Base-by-base conservation (phyloP, 2,329 filamentous ascomycete genomes). In the Exophiala phaeomuriformis region DNA sequence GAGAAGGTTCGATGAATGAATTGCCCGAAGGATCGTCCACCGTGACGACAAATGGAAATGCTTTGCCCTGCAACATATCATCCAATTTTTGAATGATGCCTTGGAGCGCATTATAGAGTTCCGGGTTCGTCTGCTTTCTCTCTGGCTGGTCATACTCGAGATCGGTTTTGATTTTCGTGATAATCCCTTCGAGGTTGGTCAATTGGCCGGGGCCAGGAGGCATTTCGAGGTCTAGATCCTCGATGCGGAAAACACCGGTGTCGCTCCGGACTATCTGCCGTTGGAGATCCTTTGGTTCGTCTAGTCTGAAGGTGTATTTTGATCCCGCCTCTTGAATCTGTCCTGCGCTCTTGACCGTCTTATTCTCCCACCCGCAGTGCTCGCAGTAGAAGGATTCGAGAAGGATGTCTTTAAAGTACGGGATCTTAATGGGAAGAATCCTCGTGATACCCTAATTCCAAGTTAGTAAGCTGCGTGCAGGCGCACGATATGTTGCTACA, bases 381-480 rank as follows among this genome's bases (percentile, higher is more conserved):
- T 88, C 83, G 76, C 93, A 98, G 61, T 82, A 81, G 71, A 98
- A 98, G 58, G 91, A 97, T 84, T 96, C 95, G 70, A 98, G 82
- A 65, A 98, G 89, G 59, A 98, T 84, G 71, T 98, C 91, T 74
- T 90, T 89, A 77, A 98, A 98, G 78, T 89, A 97, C 10, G 93
- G 93, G 52, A 98, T 96, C 61, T 83, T 83, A 10, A 94, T 95
- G 51, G 98, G 82, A 41, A 98, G 82, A 27, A 98, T 80, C 55
- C 85, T 81, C 9, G 93, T 98, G 1, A 76, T 81, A 64, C 93
- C 93, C 87, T 94, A 57, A 19, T 19, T 4, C 9, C 1, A 37
- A 42, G 68, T 52, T 61, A 53, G 45, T 49, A 12, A 47, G 57
- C n/a, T 40, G 12, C 5, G 12, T 27, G 39, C 19, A 28, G 28